These are phyloP conservation scores for Saturnispora serradocipensis DNA, from an alignment of 805 yeast species.

Conservation along the genomic window DNA sequence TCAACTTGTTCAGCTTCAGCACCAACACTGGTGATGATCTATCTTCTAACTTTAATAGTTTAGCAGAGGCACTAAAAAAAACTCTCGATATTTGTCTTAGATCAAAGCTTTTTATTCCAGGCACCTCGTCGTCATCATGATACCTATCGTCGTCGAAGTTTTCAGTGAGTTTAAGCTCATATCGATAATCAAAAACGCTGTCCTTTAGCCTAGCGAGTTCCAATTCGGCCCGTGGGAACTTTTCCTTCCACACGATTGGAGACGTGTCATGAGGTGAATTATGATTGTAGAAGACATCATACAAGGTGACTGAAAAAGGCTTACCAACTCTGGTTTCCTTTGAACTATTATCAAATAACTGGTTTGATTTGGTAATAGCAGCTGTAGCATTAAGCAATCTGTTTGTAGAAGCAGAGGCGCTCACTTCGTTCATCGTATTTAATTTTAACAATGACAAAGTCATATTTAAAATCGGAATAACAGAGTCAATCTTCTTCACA, in stretches of 20 bases:
- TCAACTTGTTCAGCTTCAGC: slow-evolving; percentile 34
- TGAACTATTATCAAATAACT: slow-evolving; percentile 11
- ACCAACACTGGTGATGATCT: slow-evolving; percentile 58
- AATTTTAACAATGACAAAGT: slow-evolving; percentile 65
- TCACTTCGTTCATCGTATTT: slow-evolving; percentile 40
- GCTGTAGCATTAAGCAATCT: slow-evolving; percentile 55
- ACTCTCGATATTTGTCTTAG: slow-evolving; percentile 38
- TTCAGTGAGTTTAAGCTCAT: slow-evolving; percentile 42
- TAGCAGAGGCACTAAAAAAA: slow-evolving; percentile 66
- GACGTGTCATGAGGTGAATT: slow-evolving; percentile 27
- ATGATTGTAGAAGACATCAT: slow-evolving; percentile 54
- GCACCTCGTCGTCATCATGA: slow-evolving; percentile 49
- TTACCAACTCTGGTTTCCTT: slow-evolving; percentile 45
- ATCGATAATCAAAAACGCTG: slow-evolving; percentile 27
- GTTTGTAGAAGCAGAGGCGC: slow-evolving; percentile 49
- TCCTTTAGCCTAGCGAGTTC: slow-evolving; percentile 28
- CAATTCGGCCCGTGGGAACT: slow-evolving; percentile 47
- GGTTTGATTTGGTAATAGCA: slow-evolving; percentile 33
- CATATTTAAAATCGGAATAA: slow-evolving; percentile 58
- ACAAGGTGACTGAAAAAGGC: slow-evolving; percentile 44
- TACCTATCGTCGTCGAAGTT: slow-evolving; percentile 62
- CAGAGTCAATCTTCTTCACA: slow-evolving; percentile 48
- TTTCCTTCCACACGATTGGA: slow-evolving; percentile 66
- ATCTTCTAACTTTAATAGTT: slow-evolving; percentile 52
- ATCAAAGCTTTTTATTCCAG: slow-evolving; percentile 28